Evolutionary conservation across 768 basidiomycete species (phyloP), one percentile per base, ranked within the genome.

Genomic region (Leccinum ochraceum): DNA sequence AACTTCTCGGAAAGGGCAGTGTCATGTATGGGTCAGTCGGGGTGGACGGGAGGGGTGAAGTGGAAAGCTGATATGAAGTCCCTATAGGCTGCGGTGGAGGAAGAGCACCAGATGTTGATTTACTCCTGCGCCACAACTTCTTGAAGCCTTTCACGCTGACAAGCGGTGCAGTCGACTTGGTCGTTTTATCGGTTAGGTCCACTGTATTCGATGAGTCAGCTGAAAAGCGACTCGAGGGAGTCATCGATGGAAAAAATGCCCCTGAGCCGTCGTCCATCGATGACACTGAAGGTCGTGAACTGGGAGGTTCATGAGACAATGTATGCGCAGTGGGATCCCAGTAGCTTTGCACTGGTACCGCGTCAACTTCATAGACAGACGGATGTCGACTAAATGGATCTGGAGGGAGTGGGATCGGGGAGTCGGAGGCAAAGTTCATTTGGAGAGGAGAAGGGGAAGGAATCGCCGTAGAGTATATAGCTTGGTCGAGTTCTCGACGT

Each of bases 351-450:
- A 78, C 66, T 37, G 74, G 72, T 39, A 56, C 56, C 7, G 54
- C 24, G n/a, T 78, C 66, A 22, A 67, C 44, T 34, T 77, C 74
- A 30, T 78, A 71, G 17, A 77, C 65, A 3, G 89, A 90, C 34
- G 90, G 79, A 66, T 83, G 87, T 28, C 90, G 82, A 11, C 87
- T 86, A 67, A 93, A 92, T 28, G 91, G 91, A 75, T 93, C 91
- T 8, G 91, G 89, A 10, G 90, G 89, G n/a, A 92, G 77, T 42
- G 92, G 92, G 58, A 92, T 89, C 22, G 89, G 87, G 2, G 86
- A 86, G 46, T 78, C 79, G 9, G 76, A 61, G 32, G 65, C 50
- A 66, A 60, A 39, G 58, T 69, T 56, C 61, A 65, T 50, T 56
- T 69, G 66, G 57, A 36, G 63, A 32, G 69, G 63, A 32, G 69